Percentiles rank a stretch among this genome's conserved stretches.
phyloP scores from a whole-genome alignment of 2,329 filamentous ascomycete genomes.

The Talaromyces sp. region DNA sequence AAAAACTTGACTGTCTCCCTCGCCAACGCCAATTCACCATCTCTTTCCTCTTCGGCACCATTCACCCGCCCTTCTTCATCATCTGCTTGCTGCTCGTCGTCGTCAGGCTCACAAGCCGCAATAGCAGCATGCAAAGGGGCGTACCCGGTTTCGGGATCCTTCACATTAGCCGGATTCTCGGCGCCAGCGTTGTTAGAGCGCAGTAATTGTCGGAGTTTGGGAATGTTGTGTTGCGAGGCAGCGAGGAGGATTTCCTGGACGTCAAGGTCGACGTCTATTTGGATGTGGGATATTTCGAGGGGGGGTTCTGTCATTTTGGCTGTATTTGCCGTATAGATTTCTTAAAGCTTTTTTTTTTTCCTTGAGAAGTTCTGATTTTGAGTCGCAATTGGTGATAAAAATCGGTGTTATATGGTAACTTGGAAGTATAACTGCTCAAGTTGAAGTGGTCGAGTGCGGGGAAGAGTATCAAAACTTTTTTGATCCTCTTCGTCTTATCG shows the following conservation, averaged over 20 bases:
- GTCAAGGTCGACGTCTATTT: constrained; percentile 35
- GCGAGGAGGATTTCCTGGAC: constrained; percentile 63
- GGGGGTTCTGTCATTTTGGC: constrained; percentile 14
- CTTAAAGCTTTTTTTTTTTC: background rate
- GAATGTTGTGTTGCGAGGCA: constrained; percentile 64
- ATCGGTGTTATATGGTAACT: too few relatives aligned
- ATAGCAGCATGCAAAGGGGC: constrained; percentile 89
- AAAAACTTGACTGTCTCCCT: constrained; percentile 69
- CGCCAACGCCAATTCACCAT: constrained; percentile 54
- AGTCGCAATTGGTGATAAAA: too few relatives aligned
- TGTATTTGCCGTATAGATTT: background rate
- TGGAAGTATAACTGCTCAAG: too few relatives aligned
- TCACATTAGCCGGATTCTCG: constrained; percentile 64
- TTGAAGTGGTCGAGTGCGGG: background rate
- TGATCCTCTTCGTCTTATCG: background rate
- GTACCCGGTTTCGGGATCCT: constrained; percentile 80
- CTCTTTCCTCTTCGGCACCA: constrained; percentile 16
- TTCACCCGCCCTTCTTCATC: constrained; percentile 24
- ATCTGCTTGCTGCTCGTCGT: constrained; percentile 22
- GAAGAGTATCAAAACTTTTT: constrained; percentile 1
- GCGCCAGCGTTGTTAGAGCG: constrained; percentile 44
- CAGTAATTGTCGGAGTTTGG: constrained; percentile 67
- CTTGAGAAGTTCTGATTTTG: too few relatives aligned
- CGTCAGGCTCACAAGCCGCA: constrained; percentile 60
- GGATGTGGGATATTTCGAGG: constrained; percentile 7